A percentile compares a stretch with the other conserved stretches of the same genome.
Conservation (phyloP, 805 yeast species). For the Candida pseudofarinosa region DNA sequence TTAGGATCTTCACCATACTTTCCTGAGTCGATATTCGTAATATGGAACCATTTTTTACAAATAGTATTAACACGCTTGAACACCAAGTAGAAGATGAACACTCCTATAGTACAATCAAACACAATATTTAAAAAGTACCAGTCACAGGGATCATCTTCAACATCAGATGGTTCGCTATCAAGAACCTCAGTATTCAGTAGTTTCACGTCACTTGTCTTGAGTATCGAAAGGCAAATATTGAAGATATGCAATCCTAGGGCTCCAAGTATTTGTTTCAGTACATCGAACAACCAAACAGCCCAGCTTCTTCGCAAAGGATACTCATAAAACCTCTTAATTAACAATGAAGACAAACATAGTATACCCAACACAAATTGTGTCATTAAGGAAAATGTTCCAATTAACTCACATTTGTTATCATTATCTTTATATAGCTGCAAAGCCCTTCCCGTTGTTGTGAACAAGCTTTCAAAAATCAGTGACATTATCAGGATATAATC, state of each 20-base stretch:
- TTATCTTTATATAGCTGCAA: constrained; percentile 8
- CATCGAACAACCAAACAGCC: constrained; percentile 87
- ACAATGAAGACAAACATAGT: constrained; percentile 67
- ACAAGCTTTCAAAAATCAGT: background rate
- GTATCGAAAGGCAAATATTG: constrained; percentile 66
- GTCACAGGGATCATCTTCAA: constrained; percentile 69
- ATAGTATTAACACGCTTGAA: constrained; percentile 44
- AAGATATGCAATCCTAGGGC: constrained; percentile 79
- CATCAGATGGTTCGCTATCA: constrained; percentile 20
- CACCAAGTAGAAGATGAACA: constrained; percentile 63
- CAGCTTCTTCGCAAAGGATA: constrained; percentile 78
- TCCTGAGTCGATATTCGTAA: constrained; percentile 47
- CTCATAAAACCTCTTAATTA: constrained; percentile 74
- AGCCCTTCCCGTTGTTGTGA: background rate
- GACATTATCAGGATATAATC: background rate
- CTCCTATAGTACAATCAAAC: constrained; percentile 91
- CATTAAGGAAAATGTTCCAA: constrained; percentile 83
- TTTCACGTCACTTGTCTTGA: constrained; percentile 33
- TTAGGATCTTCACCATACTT: constrained; percentile 65
- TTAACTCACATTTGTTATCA: constrained; percentile 38
- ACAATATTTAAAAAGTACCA: constrained; percentile 90
- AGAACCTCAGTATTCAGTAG: constrained; percentile 1
- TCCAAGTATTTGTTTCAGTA: constrained; percentile 84
- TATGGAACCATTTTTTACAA: constrained; percentile 39
- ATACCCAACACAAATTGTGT: constrained; percentile 77